Evolutionary conservation across 2,329 filamentous ascomycete species (phyloP), one percentile per base, ranked within the genome.

Genomic region (Apiospora pterosperma): DNA sequence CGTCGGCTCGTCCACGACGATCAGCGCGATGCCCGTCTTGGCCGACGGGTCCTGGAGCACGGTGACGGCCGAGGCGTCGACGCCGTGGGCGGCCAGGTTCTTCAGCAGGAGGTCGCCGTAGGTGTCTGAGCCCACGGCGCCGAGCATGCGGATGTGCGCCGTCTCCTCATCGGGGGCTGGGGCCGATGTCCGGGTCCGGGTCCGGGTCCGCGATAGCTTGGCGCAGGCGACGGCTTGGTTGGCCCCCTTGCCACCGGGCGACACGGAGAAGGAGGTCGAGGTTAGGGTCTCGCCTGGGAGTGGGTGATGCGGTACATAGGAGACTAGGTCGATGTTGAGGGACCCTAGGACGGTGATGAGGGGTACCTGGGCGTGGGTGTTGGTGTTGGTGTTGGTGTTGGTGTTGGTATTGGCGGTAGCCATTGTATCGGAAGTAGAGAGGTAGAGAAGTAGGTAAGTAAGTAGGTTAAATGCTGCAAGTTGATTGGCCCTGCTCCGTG

Each of bases 151-250:
- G 42, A 94, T 85, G 64, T 69, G 70, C 2, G 79, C 78, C 8
- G 75, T 76, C 10, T 73, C 74, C 6, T 65, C 31, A 42, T 74
- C 69, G 41, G 76, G n/a, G 52, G 55, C 74, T 21, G 72, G 67
- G 5, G 78, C 71, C 36, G 84, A 75, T 59, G 73, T 65, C n/a
- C n/a, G n/a, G n/a, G n/a, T n/a, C n/a, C n/a, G n/a, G 62, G 76
- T 69, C 38, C 80, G 81, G 34, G 83, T 74, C 59, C 90, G 86
- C 1, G 92, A 96, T 61, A 96, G 86, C 68, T 95, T 92, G 61
- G 90, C 92, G 79, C 91, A 93, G 28, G 93, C 93, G 64, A 97
- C 92, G 66, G 93, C 94, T 81, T 98, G 95, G 81, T 98, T 98
- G 66, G 94, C 93, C 68, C 95, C 95, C 80, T 99, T 99, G 64